Percentiles rank a stretch among this genome's conserved stretches.
Evolutionary conservation across 352 stramenopile species (phyloP).

Genomic region (Peronospora farinosa): DNA sequence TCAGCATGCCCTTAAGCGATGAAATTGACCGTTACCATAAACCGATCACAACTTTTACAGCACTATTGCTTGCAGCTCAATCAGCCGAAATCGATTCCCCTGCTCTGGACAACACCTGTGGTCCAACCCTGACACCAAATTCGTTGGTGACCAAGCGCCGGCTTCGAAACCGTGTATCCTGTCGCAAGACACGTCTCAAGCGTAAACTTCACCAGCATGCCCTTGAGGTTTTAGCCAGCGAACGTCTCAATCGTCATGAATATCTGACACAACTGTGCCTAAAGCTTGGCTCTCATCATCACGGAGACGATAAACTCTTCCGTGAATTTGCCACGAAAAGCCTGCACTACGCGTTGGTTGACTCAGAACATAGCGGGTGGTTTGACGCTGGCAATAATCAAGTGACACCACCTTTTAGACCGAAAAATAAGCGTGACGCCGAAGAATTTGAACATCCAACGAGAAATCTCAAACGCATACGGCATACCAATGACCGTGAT

Average conservation of each 20-base stretch:
- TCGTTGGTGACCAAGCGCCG: conserved; percentile 21
- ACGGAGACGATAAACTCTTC: conserved; percentile 7
- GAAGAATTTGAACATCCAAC: conserved; percentile 1
- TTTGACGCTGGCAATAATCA: neutral
- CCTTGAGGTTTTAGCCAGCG: conserved; percentile 19
- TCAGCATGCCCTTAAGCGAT: conserved; percentile 2
- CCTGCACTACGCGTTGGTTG: conserved; percentile 36
- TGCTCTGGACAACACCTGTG: neutral
- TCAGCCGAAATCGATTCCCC: conserved; percentile 7
- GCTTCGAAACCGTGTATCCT: conserved; percentile 39
- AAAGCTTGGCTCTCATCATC: conserved; percentile 8
- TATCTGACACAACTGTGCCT: conserved; percentile 30
- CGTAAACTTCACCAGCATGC: conserved; percentile 35
- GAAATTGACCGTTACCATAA: conserved; percentile 4
- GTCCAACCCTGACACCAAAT: conserved; percentile 2
- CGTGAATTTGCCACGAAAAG: conserved; percentile 28
- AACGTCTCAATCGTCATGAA: conserved; percentile 26
- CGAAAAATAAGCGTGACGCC: neutral
- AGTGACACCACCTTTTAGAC: neutral
- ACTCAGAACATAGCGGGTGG: conserved; percentile 26
- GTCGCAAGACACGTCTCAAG: conserved; percentile 43
- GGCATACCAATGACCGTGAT: conserved; percentile 10
- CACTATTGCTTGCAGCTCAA: conserved; percentile 21
- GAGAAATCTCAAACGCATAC: conserved; percentile 15
- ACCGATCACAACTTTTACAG: conserved; percentile 22